phyloP scores from a whole-genome alignment of 176 grass and related monocot species.

The Coix lacrymajobi region DNA sequence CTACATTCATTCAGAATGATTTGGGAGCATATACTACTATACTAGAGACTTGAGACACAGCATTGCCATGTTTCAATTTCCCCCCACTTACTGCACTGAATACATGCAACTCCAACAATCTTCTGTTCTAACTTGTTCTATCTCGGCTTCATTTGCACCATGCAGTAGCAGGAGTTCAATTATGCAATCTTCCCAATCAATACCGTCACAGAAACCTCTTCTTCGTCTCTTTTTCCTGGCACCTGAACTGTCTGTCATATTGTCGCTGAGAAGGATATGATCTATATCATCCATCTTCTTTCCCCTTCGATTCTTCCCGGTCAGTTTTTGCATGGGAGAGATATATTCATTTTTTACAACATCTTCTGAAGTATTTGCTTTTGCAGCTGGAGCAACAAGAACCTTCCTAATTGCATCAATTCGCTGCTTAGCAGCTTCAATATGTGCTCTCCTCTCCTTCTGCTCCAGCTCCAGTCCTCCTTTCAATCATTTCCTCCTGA shows the following conservation, averaged over 20 bases:
- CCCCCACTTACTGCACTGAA: conserved; percentile 35
- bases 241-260: background rate
- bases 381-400: conserved; percentile 6
- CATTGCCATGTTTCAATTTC: conserved; percentile 18
- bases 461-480: conserved; percentile 35
- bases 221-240: conserved; percentile 22
- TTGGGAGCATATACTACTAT: background rate
- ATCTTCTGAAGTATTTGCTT: conserved; percentile 2
- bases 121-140: conserved; percentile 86
- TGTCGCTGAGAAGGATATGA: background rate
- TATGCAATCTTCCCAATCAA: conserved; percentile 89
- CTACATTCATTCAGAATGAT: conserved; percentile 13
- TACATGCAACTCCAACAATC: conserved; percentile 73
- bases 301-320: conserved; percentile 12
- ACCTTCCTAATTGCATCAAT: conserved; percentile 69
- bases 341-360: conserved; percentile 12
- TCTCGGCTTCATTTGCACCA: conserved; percentile 66
- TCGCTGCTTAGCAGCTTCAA: conserved; percentile 65
- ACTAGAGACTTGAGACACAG: background rate
- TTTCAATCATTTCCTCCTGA: conserved; percentile 37
- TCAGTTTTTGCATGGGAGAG: conserved; percentile 11
- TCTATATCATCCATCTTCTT: conserved; percentile 27
- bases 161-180: conserved; percentile 82
- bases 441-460: conserved; percentile 61
- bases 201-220: conserved; percentile 14